Base-by-base conservation (phyloP, 148 eudicot genomes). In the Amaranthus palmeri region DNA sequence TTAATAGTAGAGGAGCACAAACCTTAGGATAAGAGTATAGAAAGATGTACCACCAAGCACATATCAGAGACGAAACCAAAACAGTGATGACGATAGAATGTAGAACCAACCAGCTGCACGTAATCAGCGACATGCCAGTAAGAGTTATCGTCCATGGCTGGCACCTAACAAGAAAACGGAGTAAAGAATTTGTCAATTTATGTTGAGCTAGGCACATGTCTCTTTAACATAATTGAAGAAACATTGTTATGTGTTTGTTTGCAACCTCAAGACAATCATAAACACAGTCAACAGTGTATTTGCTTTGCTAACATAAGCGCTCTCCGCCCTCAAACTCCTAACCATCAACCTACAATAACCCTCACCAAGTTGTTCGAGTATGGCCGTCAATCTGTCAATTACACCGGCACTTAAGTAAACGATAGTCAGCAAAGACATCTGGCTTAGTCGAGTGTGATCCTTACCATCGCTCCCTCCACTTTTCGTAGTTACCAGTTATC, bases 31-130 rank as follows among this genome's bases (percentile, higher is more conserved):
- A 95, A 53, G 86, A 81, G 75, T 91, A 95, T 15, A 95, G 86
- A 80, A 95, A 95, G 81, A 86, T 84, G 83, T 91, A 95, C 98
- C 98, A 95, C 98, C 98, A 95, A 57, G 88, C 88, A 65, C 75
- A 65, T 47, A 91, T 86, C 41, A 89, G 63, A 18, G 70, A 69
- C 18, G 85, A 54, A 65, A 79, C 93, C 45, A 86, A 9, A 11
- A 71, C 64, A 58, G 96, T 95, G 7, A 87, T 78, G 5, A 86
- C 42, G 18, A 84, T 58, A 0, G 96, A 88, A 64, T 88, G 92
- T 76, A 91, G 76, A 65, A 91, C 54, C 49, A 95, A 78, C 98
- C 98, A 95, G 83, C 98, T 95, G 18, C 65, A 72, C 3, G 85
- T 76, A 65, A 91, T 73, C 50, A 84, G 83, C 49, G 82, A 65